phyloP scores from a whole-genome alignment of 495 filamentous ascomycete species.

The Aspergillus campestris region DNA sequence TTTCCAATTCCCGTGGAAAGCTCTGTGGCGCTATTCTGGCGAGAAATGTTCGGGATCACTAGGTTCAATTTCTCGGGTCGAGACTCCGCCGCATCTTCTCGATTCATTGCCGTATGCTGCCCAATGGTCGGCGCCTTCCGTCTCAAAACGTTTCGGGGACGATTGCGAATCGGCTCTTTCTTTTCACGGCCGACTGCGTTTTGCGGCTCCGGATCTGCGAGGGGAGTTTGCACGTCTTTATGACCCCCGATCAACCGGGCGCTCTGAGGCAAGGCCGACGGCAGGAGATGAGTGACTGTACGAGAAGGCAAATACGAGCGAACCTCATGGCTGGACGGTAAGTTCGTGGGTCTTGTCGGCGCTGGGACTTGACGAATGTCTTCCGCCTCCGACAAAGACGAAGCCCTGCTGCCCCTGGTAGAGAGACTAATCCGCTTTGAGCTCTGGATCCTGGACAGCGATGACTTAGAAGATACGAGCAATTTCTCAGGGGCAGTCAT shows the following conservation, averaged over 20 bases:
- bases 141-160: slow-evolving; percentile 35
- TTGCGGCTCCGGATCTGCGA: slow-evolving; percentile 7
- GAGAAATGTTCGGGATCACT: slow-evolving; percentile 23
- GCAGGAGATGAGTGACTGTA: slow-evolving; percentile 15
- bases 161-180: slow-evolving; percentile 13
- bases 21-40: neutral
- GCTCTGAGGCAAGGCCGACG: slow-evolving; percentile 1
- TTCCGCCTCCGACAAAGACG: slow-evolving; percentile 24
- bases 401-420: slow-evolving; percentile 17
- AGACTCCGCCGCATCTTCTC: slow-evolving; percentile 1
- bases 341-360: slow-evolving; percentile 13
- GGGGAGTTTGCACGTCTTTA: slow-evolving; percentile 14
- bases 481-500: slow-evolving; percentile 10
- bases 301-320: slow-evolving; percentile 27
- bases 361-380: slow-evolving; percentile 15
- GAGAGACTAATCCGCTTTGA: slow-evolving; percentile 19
- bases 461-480: slow-evolving; percentile 8
- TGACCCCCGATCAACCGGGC: slow-evolving; percentile 5
- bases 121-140: slow-evolving; percentile 37
- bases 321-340: slow-evolving; percentile 14
- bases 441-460: slow-evolving; percentile 20
- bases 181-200: slow-evolving; percentile 4
- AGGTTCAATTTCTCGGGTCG: slow-evolving; percentile 26
- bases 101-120: slow-evolving; percentile 20
- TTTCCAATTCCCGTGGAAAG: no score